Base-by-base conservation (phyloP, 306 rosid species). In the Castanea crenata region DNA sequence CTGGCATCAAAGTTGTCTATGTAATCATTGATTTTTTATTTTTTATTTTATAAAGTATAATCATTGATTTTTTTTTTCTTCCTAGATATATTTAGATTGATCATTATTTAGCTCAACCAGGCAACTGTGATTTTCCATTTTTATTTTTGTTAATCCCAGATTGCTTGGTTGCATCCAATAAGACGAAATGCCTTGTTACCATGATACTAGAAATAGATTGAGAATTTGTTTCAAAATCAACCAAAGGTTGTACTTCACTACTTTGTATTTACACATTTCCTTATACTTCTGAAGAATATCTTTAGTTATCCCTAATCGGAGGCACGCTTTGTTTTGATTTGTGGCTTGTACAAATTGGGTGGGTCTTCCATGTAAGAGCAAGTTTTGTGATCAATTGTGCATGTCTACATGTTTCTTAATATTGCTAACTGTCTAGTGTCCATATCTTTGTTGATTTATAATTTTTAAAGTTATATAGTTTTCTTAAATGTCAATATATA, bases 111-210 rank as follows among this genome's bases (percentile, higher is more conserved):
- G 74, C 75, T 73, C 86, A 69, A 67, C 91, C 88, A 65, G 59
- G 83, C 80, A 20, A 71, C 77, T 62, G 83, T 38, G 91, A 77
- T 85, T 83, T 81, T 69, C 80, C 64, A 71, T 73, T 82, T 86
- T 85, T 78, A 62, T 16, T 56, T n/a, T 49, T 58, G 79, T 64
- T 81, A 86, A 86, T 86, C 89, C 20, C 81, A 81, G 80, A 75
- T 69, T 74, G 89, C 78, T 79, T 81, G 91, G 89, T 63, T 81
- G 88, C 72, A 84, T 74, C 84, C 23, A 86, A 86, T 86, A 83
- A 88, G 83, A 75, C 52, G 71, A 35, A 55, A 41, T 44, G 57
- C 76, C 62, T 56, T 32, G 59, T 63, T 76, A 73, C 38, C 38
- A 41, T 73, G 21, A 76, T 80, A 67, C 71, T 72, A 58, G 61